Conservation (phyloP, 345 rosid genomes). For the Corchorus capsularis region DNA sequence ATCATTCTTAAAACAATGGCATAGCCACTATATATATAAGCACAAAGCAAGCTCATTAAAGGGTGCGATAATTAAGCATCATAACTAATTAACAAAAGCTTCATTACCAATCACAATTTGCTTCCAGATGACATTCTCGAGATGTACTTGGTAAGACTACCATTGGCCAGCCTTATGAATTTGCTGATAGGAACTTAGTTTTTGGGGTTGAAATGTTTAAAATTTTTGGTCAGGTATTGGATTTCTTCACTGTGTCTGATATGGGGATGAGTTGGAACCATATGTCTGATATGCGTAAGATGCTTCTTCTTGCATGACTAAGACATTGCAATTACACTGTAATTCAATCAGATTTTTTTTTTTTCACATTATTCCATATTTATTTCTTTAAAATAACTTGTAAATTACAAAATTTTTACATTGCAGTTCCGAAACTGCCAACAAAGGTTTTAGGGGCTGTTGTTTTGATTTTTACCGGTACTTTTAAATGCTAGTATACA, state of each 20-base stretch:
- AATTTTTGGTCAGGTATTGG: constrained; percentile 92
- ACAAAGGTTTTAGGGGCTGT: too few relatives aligned
- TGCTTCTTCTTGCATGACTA: constrained; percentile 80
- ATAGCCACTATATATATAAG: too few relatives aligned
- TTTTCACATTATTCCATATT: constrained; percentile 17
- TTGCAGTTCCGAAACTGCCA: too few relatives aligned
- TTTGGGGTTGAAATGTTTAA: constrained; percentile 97
- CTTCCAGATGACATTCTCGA: constrained; percentile 91
- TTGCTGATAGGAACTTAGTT: constrained; percentile 62
- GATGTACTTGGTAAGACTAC: constrained; percentile 90
- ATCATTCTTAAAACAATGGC: too few relatives aligned
- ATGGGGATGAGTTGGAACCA: constrained; percentile 66
- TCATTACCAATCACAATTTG: too few relatives aligned
- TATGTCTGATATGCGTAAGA: constrained; percentile 74
- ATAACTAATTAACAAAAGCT: too few relatives aligned
- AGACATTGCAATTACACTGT: constrained; percentile 33
- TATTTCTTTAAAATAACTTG: constrained; percentile 35
- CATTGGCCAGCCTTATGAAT: constrained; percentile 74
- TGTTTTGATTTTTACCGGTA: too few relatives aligned
- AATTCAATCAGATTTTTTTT: constrained; percentile 18
- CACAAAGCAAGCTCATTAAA: too few relatives aligned
- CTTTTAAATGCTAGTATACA: too few relatives aligned
- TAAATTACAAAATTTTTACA: too few relatives aligned
- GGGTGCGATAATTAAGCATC: too few relatives aligned
- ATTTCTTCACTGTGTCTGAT: constrained; percentile 66